Percentiles rank a stretch among this genome's conserved stretches.
Conservation (phyloP, 106 monocot species). For the Dioscorea zingiberensis region DNA sequence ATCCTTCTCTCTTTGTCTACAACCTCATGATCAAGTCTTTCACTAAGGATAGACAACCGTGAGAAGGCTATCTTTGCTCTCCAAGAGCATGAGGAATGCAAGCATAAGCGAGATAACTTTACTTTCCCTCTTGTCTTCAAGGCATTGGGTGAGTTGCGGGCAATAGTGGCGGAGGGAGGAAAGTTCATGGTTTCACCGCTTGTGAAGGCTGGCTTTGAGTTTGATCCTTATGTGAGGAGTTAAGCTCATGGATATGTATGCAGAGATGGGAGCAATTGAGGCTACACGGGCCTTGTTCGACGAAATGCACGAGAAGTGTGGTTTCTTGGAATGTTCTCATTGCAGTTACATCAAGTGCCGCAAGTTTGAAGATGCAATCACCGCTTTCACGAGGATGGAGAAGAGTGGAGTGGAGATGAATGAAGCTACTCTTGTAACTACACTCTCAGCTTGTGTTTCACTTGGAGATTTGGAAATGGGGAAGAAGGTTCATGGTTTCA, state of each 20-base stretch:
- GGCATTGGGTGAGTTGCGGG: slow-evolving; percentile 14
- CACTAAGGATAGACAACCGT: slow-evolving; percentile 8
- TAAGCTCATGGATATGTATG: slow-evolving; percentile 41
- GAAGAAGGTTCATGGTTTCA: slow-evolving; percentile 22
- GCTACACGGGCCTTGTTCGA: slow-evolving; percentile 22
- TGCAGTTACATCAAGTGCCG: slow-evolving; percentile 25
- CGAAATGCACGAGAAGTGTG: slow-evolving; percentile 23
- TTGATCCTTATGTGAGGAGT: slow-evolving; percentile 37
- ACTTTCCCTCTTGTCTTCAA: slow-evolving; percentile 46
- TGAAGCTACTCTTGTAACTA: slow-evolving; percentile 44
- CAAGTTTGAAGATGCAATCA: slow-evolving; percentile 27
- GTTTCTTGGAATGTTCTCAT: slow-evolving; percentile 46
- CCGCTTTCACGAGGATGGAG: slow-evolving; percentile 26
- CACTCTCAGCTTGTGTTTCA: slow-evolving; percentile 33
- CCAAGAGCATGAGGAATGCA: slow-evolving; percentile 19
- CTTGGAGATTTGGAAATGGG: slow-evolving; percentile 29
- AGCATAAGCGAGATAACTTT: slow-evolving; percentile 33
- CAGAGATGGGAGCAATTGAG: slow-evolving; percentile 12
- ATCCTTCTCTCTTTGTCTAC: slow-evolving; percentile 34
- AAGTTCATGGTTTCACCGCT: slow-evolving; percentile 26
- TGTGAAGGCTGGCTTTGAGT: slow-evolving; percentile 28
- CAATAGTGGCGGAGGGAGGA: slow-evolving; percentile 16
- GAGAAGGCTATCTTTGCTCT: slow-evolving; percentile 11
- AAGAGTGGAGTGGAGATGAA: slow-evolving; percentile 20
- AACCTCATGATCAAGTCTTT: slow-evolving; percentile 44